Percentiles rank a stretch among this genome's conserved stretches.
phyloP scores from a whole-genome alignment of 768 basidiomycete species.

The Paxillus rubicundulus region DNA sequence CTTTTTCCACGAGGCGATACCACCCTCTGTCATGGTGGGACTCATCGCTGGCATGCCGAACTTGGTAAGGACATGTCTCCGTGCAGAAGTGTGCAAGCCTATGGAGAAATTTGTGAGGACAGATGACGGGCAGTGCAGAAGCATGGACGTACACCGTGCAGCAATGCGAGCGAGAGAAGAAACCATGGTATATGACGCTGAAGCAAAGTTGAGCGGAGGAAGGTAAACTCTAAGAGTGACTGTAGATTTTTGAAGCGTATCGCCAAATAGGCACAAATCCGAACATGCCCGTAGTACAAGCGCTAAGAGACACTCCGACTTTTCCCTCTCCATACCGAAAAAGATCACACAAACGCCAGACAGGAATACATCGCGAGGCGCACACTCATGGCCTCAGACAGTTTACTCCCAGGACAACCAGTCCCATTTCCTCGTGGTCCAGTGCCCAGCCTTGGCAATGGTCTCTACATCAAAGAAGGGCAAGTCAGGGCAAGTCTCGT shows the following conservation, averaged over 20 bases:
- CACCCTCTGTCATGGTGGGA: slow-evolving; percentile 99
- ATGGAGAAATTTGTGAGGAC: slow-evolving; percentile 5
- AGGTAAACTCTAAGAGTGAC: slow-evolving; percentile 24
- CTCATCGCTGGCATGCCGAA: slow-evolving; percentile 99
- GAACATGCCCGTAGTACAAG: slow-evolving; percentile 18
- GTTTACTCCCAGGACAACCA: slow-evolving; percentile 77
- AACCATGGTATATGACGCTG: slow-evolving; percentile 45
- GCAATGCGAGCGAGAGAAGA: slow-evolving; percentile 62
- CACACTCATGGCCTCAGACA: slow-evolving; percentile 29
- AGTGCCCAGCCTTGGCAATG: slow-evolving; percentile 56
- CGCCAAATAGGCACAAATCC: slow-evolving; percentile 31
- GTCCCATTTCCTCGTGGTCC: slow-evolving; percentile 56
- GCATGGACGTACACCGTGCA: slow-evolving; percentile 54
- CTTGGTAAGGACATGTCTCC: slow-evolving; percentile 74
- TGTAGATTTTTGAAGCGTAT: slow-evolving; percentile 33
- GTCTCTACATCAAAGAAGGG: slow-evolving; percentile 63
- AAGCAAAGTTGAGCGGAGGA: slow-evolving; percentile 22
- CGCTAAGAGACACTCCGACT: slow-evolving; percentile 13
- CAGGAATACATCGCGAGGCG: no score
- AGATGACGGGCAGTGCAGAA: not conserved
- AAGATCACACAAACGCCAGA: not conserved
- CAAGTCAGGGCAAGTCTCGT: slow-evolving; percentile 68
- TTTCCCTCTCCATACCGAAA: slow-evolving; percentile 11
- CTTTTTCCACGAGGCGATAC: slow-evolving; percentile 97
- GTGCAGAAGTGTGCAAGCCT: slow-evolving; percentile 85